These are phyloP conservation scores for Podospora appendiculata DNA, from an alignment of 495 filamentous ascomycete species.

Conservation along the genomic window DNA sequence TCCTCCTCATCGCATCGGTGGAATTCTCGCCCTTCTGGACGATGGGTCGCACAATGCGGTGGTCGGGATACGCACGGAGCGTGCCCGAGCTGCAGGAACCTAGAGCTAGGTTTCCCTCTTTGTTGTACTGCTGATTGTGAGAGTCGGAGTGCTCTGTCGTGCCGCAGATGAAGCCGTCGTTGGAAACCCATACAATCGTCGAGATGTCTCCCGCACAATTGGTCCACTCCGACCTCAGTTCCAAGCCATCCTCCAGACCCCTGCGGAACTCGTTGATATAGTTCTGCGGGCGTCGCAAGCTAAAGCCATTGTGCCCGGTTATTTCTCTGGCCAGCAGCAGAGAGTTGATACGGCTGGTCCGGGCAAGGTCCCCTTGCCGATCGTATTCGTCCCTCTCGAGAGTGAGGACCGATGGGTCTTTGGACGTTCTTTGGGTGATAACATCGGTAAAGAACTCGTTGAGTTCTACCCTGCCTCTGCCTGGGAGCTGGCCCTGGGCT, in stretches of 20 bases:
- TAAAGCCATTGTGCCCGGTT: constrained; percentile 21
- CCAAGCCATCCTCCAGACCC: constrained; percentile 36
- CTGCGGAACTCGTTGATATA: constrained; percentile 32
- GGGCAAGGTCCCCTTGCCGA: constrained; percentile 13
- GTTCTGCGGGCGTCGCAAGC: constrained; percentile 22
- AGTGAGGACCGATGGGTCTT: constrained; percentile 13
- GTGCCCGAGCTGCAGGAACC: constrained; percentile 51
- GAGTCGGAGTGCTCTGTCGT: constrained; percentile 67
- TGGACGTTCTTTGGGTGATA: constrained; percentile 3
- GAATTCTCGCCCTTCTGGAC: constrained; percentile 46
- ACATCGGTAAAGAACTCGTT: constrained; percentile 28
- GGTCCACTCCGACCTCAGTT: constrained; percentile 39
- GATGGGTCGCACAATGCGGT: constrained; percentile 52
- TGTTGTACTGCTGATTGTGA: constrained; percentile 78
- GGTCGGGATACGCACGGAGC: constrained; percentile 61
- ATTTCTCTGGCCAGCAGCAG: constrained; percentile 35
- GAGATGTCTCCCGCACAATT: constrained; percentile 53
- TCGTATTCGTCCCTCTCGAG: constrained; percentile 19
- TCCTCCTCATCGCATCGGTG: constrained; percentile 48
- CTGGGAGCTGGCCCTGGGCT: constrained; percentile 1
- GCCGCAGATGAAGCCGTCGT: constrained; percentile 51
- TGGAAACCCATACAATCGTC: constrained; percentile 47
- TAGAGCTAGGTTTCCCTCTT: constrained; percentile 65
- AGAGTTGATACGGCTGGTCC: constrained; percentile 20
- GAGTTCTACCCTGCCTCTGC: constrained; percentile 18